phyloP scores from a whole-genome alignment of 1,139 yeast genomes.

The Citeromyces hawaiiensis region DNA sequence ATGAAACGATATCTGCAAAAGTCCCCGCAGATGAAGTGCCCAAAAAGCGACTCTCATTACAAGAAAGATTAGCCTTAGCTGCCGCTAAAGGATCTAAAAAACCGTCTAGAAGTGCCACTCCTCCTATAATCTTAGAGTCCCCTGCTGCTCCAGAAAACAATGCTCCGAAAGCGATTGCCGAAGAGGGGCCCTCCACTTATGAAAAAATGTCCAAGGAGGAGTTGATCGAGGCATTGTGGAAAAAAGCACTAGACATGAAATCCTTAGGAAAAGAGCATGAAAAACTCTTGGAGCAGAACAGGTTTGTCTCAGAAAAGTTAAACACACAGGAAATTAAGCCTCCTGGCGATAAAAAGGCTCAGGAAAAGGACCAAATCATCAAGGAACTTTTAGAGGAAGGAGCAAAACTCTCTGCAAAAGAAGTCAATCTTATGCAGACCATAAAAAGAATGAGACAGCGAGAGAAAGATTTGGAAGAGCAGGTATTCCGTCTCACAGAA shows the following conservation, averaged over 20 bases:
- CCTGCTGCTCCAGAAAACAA: neutral
- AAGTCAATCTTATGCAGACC: constrained; percentile 53
- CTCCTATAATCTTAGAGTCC: neutral
- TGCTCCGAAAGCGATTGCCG: neutral
- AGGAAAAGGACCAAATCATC: constrained; percentile 41
- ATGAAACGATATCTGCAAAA: neutral
- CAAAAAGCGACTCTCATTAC: constrained; percentile 48
- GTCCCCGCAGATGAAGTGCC: constrained; percentile 3
- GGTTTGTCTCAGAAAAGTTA: constrained; percentile 3
- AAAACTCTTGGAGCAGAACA: constrained; percentile 3
- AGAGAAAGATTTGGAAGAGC: constrained; percentile 24
- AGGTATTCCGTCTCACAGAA: constrained; percentile 8
- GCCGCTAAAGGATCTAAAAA: constrained; percentile 14
- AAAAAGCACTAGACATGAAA: neutral
- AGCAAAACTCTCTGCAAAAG: constrained; percentile 60
- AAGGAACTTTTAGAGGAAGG: constrained; percentile 67
- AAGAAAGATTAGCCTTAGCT: constrained; percentile 74
- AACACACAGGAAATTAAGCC: constrained; percentile 5
- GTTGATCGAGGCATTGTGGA: constrained; percentile 7
- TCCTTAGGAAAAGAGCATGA: neutral
- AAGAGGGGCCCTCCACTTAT: neutral
- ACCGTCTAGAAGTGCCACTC: neutral
- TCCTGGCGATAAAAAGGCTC: constrained; percentile 14
- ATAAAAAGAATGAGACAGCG: constrained; percentile 52
- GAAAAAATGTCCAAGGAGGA: constrained; percentile 6